Evolutionary conservation across 495 filamentous ascomycete species (phyloP), one percentile per base, ranked within the genome.

Genomic region (Pyrenula massariospora): DNA sequence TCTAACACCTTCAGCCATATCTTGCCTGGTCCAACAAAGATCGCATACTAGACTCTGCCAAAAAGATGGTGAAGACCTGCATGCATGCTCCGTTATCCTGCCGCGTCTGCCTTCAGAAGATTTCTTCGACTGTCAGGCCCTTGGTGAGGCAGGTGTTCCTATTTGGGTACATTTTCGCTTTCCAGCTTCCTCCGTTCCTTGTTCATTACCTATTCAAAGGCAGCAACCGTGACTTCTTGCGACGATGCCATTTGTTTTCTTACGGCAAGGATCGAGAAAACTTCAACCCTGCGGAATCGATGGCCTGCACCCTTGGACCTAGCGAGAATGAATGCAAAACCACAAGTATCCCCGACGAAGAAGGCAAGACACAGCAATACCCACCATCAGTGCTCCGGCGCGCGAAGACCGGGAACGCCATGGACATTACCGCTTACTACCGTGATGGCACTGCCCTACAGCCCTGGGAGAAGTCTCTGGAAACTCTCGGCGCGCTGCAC

Each of bases 151-250:
- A 81, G 55, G 8, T 72, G 22, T n/a, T 42, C 1, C 55, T 68
- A 22, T 80, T 76, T 0, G 73, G 74, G 47, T 81, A 81, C 54
- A 66, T 81, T 47, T 79, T 80, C 56, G 65, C 66, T 8, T 70
- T 81, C 64, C 68, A 73, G 50, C 60, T 81, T 15, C 77, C 76
- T 2, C 54, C 57, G 2, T 58, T 66, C 3, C 50, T 78, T 5
- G 68, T 74, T 31, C 57, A 56, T 24, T 70, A 66, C 52, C 62
- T 76, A 54, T 67, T 72, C 5, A 62, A 53, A 2, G 67, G 73
- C 11, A 74, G 76, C 2, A 72, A 79, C 56, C 60, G 59, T 24
- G 72, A 70, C n/a, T 66, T 78, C 25, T 56, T 80, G 56, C 66
- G 63, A 49, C 10, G 57, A 2, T 54, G 68, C 15, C 74, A 79